Conservation (phyloP, 192 early-diverging fungal species). For the Coemansia sp. region DNA sequence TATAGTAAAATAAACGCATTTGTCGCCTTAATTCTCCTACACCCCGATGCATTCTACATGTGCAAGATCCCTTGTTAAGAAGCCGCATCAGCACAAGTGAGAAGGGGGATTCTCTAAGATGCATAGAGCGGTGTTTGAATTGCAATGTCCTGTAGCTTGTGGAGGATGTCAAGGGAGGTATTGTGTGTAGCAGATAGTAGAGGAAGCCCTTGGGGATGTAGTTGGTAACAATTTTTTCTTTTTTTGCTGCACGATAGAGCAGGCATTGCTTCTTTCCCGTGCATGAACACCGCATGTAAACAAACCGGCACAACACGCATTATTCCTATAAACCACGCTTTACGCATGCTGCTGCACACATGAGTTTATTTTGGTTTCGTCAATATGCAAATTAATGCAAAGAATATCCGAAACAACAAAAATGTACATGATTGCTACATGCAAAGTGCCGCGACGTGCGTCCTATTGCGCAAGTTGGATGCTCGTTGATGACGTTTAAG, state of each 20-base stretch:
- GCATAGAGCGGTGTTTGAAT: not conserved
- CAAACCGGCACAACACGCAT: not conserved
- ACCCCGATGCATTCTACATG: not conserved
- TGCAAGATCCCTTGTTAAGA: not conserved
- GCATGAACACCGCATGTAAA: not conserved
- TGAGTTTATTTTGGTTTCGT: not conserved
- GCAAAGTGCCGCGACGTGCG: too few species aligned
- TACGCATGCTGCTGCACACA: not conserved
- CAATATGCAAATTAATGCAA: slow-evolving; percentile 5
- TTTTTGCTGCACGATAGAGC: slow-evolving; percentile 1
- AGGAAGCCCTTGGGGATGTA: not conserved
- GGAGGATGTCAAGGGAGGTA: not conserved
- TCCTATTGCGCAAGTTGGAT: not conserved
- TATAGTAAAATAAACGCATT: not conserved
- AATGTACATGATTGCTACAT: not conserved
- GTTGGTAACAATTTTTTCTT: not conserved
- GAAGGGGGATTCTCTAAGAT: not conserved
- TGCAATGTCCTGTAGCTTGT: not conserved
- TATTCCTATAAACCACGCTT: not conserved
- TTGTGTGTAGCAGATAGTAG: not conserved
- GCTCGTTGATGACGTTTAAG: not conserved
- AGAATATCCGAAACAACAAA: slow-evolving; percentile 5
- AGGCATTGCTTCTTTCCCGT: not conserved
- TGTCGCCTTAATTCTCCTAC: not conserved
- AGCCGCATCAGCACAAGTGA: not conserved